A percentile compares a stretch with the other conserved stretches of the same genome.
Evolutionary conservation across 345 rosid genomes (phyloP).

Genomic region (Eucalyptus victrix): DNA sequence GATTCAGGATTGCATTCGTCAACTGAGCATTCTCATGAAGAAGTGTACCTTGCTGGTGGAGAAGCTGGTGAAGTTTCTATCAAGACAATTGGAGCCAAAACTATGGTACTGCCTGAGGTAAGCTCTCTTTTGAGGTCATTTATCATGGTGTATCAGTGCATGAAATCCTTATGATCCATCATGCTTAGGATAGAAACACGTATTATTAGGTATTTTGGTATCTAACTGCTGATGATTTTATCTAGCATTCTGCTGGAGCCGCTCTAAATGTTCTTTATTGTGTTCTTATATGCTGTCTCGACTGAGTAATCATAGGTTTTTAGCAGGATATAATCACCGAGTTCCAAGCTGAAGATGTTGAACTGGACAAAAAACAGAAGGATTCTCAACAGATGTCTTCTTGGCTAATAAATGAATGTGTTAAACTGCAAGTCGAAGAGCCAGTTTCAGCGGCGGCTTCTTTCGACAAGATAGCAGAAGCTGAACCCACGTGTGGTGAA

Average conservation of each 20-base stretch:
- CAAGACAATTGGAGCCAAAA: constrained; percentile 2
- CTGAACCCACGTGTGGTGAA: constrained; percentile 6
- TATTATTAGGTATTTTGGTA: not conserved
- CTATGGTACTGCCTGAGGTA: constrained; percentile 24
- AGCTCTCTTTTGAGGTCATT: not conserved
- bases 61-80: constrained; percentile 7
- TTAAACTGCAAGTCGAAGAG: not conserved
- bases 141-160: not conserved
- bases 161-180: not conserved
- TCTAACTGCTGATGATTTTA: not conserved
- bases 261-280: not conserved
- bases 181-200: not conserved
- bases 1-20: constrained; percentile 6
- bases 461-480: not conserved
- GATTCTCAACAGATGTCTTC: constrained; percentile 1
- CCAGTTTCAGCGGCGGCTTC: not conserved
- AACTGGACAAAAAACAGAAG: not conserved
- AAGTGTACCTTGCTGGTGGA: constrained; percentile 16
- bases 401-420: not conserved
- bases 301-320: constrained; percentile 12
- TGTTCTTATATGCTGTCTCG: not conserved
- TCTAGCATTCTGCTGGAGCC: not conserved
- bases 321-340: constrained; percentile 12
- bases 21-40: constrained; percentile 13
- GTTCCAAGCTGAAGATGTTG: not conserved